Conservation (phyloP, 1,139 yeast genomes). For the Hemisphaericaspora lyxosophila region DNA sequence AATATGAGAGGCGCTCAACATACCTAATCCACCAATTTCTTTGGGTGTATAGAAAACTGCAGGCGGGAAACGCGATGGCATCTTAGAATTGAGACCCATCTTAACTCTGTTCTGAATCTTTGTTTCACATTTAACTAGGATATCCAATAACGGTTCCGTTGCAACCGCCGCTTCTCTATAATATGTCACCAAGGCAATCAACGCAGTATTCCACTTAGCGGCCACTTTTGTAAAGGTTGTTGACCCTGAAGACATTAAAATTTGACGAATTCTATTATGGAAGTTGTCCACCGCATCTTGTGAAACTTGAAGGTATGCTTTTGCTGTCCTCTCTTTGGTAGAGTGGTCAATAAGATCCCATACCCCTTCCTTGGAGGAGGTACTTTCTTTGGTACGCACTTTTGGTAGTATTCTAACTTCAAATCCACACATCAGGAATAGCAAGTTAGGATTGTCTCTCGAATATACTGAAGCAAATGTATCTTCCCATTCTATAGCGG, state of each 20-base stretch:
- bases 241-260: slow-evolving; percentile 93
- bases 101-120: slow-evolving; percentile 92
- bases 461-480: slow-evolving; percentile 88
- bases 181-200: slow-evolving; percentile 82
- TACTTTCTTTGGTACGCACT: slow-evolving; percentile 49
- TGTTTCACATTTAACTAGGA: slow-evolving; percentile 87
- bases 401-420: slow-evolving; percentile 88
- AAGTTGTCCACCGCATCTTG: slow-evolving; percentile 77
- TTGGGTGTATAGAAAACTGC: slow-evolving; percentile 98
- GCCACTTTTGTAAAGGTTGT: slow-evolving; percentile 94
- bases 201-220: slow-evolving; percentile 93
- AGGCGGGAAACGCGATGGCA: slow-evolving; percentile 99
- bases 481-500: slow-evolving; percentile 77
- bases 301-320: slow-evolving; percentile 82
- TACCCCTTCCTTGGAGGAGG: slow-evolving; percentile 68
- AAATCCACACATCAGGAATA: slow-evolving; percentile 93
- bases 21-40: slow-evolving; percentile 95
- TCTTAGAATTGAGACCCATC: slow-evolving; percentile 92
- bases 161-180: slow-evolving; percentile 91
- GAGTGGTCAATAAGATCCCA: slow-evolving; percentile 81
- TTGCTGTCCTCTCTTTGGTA: slow-evolving; percentile 85
- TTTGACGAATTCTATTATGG: slow-evolving; percentile 81
- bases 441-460: slow-evolving; percentile 80
- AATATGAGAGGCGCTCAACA: slow-evolving; percentile 96
- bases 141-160: slow-evolving; percentile 75